Percentiles rank a stretch among this genome's conserved stretches.
These are phyloP conservation scores for Lasiosphaeriaceae sp. DNA, from an alignment of 495 filamentous ascomycete species.

Conservation along the genomic window DNA sequence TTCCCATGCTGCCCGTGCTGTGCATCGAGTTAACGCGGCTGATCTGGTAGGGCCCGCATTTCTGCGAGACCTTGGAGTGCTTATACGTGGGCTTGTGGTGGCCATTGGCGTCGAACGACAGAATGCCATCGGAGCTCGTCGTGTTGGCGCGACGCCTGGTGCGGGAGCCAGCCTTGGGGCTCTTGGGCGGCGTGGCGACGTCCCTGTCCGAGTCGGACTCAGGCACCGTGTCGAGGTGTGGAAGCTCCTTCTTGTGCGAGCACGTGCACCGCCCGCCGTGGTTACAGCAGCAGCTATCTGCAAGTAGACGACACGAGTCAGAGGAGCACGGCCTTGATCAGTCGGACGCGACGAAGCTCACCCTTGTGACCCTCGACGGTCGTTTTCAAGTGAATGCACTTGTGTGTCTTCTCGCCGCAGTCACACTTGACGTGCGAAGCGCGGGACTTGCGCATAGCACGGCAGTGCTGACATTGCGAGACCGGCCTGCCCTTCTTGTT, in stretches of 20 bases:
- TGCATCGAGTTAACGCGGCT: constrained; percentile 69
- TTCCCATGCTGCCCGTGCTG: constrained; percentile 51
- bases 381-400: constrained; percentile 59
- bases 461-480: constrained; percentile 97
- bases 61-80: constrained; percentile 80
- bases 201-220: constrained; percentile 55
- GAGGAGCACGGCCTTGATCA: constrained; percentile 37
- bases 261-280: constrained; percentile 92
- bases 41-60: constrained; percentile 80
- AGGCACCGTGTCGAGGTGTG: constrained; percentile 68
- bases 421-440: constrained; percentile 95
- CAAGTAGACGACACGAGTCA: constrained; percentile 47
- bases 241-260: constrained; percentile 81
- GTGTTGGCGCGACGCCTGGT: constrained; percentile 62
- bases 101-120: constrained; percentile 86
- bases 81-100: constrained; percentile 92
- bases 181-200: constrained; percentile 39
- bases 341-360: constrained; percentile 40
- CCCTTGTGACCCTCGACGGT: constrained; percentile 52
- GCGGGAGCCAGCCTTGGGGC: constrained; percentile 57
- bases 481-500: constrained; percentile 98
- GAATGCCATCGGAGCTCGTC: constrained; percentile 72
- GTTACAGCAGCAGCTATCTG: constrained; percentile 81
- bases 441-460: constrained; percentile 93
- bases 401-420: constrained; percentile 87